Evolutionary conservation across 176 grass and related monocot species (phyloP).

Genomic region (Ensete glaucum): DNA sequence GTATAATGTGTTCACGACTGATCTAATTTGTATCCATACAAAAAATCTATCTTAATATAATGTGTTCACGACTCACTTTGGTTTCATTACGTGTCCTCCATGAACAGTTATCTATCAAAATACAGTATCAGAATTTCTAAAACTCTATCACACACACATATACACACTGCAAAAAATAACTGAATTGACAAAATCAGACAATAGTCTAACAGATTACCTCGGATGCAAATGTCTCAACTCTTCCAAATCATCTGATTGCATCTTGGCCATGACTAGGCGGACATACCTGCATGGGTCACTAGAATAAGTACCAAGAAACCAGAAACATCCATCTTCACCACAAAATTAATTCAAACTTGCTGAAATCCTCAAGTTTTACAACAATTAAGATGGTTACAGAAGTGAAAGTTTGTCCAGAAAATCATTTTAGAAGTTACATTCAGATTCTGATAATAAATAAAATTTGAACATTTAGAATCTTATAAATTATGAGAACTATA

Average conservation of each 20-base stretch:
- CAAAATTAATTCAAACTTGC: neutral
- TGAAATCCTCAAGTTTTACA: too few species aligned
- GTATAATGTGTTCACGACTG: neutral
- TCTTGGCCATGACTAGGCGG: slow-evolving; percentile 72
- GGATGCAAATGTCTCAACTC: slow-evolving; percentile 64
- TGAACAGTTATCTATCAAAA: too few species aligned
- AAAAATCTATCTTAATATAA: neutral
- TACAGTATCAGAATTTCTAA: neutral
- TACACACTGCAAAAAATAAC: neutral
- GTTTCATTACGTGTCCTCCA: too few species aligned
- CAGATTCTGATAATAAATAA: too few species aligned
- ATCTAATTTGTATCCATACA: neutral
- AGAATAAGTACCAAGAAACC: neutral
- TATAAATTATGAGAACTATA: too few species aligned
- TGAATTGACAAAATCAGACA: slow-evolving; percentile 12
- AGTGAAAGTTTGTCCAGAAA: too few species aligned
- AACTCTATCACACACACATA: neutral
- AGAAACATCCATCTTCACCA: neutral
- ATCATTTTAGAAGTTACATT: too few species aligned
- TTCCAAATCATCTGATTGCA: slow-evolving; percentile 42
- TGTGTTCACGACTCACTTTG: neutral
- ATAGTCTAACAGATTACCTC: slow-evolving; percentile 30
- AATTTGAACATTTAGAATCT: too few species aligned
- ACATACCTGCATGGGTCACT: slow-evolving; percentile 44
- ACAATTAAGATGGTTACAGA: too few species aligned